phyloP scores from a whole-genome alignment of 441 rosid genomes.

The Oxalis stricta region DNA sequence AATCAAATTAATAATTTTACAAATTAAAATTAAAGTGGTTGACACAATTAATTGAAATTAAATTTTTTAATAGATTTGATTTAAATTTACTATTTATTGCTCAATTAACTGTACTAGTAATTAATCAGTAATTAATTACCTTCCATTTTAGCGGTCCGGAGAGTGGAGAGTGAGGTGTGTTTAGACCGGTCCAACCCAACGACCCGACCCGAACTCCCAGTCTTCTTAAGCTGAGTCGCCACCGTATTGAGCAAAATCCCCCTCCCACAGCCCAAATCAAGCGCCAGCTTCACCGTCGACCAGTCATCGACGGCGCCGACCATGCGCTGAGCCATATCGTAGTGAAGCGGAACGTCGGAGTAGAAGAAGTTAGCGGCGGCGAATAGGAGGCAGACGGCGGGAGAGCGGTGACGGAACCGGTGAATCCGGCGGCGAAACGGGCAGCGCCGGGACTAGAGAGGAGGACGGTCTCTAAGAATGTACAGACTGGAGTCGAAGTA shows the following conservation, averaged over 20 bases:
- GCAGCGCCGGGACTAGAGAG: constrained; percentile 30
- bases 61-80: no score
- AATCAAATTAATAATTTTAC: no score
- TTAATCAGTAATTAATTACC: constrained; percentile 17
- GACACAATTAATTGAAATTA: no score
- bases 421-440: constrained; percentile 64
- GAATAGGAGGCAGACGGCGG: constrained; percentile 58
- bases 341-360: constrained; percentile 58
- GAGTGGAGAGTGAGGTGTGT: constrained; percentile 69
- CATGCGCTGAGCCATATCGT: constrained; percentile 88
- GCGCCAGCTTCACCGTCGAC: constrained; percentile 74
- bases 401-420: constrained; percentile 58
- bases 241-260: constrained; percentile 81
- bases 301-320: constrained; percentile 69
- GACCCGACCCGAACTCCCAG: constrained; percentile 85
- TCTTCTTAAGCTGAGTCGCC: constrained; percentile 90
- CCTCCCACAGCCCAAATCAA: constrained; percentile 84
- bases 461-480: constrained; percentile 32
- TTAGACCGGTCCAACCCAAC: constrained; percentile 84
- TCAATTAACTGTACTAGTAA: no score
- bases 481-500: constrained; percentile 41
- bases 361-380: constrained; percentile 79
- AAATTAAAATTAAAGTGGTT: no score
- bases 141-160: constrained; percentile 80
- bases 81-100: neutral